Percentiles rank a stretch among this genome's conserved stretches.
phyloP scores from a whole-genome alignment of 177 flowering plant species.

The Vitis hybrid region DNA sequence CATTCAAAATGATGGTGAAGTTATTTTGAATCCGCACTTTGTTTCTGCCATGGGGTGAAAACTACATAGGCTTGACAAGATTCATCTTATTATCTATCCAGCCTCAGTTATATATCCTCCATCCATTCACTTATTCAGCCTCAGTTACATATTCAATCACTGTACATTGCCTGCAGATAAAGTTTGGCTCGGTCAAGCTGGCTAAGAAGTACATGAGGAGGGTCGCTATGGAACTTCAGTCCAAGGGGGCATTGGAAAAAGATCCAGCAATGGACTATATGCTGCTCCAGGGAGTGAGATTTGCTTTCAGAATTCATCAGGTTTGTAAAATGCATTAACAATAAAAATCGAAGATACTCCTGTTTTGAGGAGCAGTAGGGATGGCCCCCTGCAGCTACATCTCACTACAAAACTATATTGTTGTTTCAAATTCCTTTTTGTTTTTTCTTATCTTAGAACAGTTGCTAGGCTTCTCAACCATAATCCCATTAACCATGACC shows the following conservation, averaged over 20 bases:
- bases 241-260: constrained; percentile 54
- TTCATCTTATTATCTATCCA: background rate
- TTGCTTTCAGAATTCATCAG: constrained; percentile 98
- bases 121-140: background rate
- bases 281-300: constrained; percentile 94
- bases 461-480: no score
- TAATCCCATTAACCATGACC: background rate
- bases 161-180: constrained; percentile 51
- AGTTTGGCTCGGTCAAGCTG: constrained; percentile 80
- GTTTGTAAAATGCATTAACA: constrained; percentile 29
- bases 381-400: no score
- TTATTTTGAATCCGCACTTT: background rate
- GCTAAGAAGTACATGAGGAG: constrained; percentile 88
- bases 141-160: no score
- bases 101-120: no score
- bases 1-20: no score
- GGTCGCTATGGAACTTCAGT: constrained; percentile 79
- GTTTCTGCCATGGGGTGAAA: background rate
- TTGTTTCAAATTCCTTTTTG: background rate
- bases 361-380: no score
- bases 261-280: constrained; percentile 82
- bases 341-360: background rate
- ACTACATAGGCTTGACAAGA: no score
- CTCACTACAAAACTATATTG: no score
- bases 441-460: background rate